Base-by-base conservation (phyloP, 768 basidiomycete species). In the Cystofilobasidium ferigula region DNA sequence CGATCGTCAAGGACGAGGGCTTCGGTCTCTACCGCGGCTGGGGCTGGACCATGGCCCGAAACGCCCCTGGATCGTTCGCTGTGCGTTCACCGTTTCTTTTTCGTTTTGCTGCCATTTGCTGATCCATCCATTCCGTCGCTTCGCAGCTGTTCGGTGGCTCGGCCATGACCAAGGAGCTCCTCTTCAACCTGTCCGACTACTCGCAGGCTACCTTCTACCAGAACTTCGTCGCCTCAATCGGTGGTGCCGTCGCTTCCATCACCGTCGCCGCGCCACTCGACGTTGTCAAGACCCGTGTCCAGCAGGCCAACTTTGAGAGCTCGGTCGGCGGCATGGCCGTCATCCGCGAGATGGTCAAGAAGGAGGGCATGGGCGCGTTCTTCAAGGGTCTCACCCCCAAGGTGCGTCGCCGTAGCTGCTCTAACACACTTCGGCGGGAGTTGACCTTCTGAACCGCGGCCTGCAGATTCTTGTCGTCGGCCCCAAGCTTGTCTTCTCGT, bases 31-130 rank as follows among this genome's bases (percentile, higher is more conserved):
- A 99, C 78, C 86, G 92, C 69, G 94, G 94, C 34, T 95, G 93
- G 90, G 93, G 93, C 53, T 98, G 94, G 94, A 98, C 94, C 28
- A 86, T 95, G 82, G 94, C 92, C 2, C 84, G 94, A 61, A 99
- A 99, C 71, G 94, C 94, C 0, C 94, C 94, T 0, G 94, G 94
- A 14, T 85, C 83, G 61, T 99, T 99, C 72, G 89, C 94, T 62
- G 92, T 94, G 73, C 69, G 88, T 80, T 4, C 40, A 47, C 8
- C 38, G 10, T 20, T 10, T 6, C 3, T 14, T 24, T 7, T 42
- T 24, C 22, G 12, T 40, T n/a, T 34, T 61, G 20, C 22, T 43
- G 26, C 5, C 38, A 10, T n/a, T 7, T 5, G 1, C 5, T 24
- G 4, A 38, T 22, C 22, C 14, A 35, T n/a, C 34, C 56, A 18